Conservation (phyloP, 371 early-diverging fungal genomes). For the Massospora cicadina region DNA sequence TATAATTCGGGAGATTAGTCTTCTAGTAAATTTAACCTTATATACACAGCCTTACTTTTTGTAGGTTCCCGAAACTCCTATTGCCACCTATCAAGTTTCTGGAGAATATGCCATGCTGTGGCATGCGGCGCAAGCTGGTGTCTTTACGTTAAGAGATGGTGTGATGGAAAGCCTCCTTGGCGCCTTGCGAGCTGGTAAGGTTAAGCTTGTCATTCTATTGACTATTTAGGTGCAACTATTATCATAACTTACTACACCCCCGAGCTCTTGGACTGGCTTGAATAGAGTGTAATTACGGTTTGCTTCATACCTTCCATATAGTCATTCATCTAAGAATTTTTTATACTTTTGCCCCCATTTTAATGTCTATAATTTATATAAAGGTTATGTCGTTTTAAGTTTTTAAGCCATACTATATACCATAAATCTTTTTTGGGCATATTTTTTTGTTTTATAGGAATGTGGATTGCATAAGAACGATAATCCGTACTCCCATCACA, state of each 20-base stretch:
- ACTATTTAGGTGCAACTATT: constrained; percentile 44
- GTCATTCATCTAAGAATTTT: too few species aligned
- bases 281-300: constrained; percentile 13
- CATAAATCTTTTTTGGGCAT: too few species aligned
- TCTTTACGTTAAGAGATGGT: constrained; percentile 62
- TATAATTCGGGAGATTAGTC: constrained; percentile 77
- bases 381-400: too few species aligned
- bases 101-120: constrained; percentile 92
- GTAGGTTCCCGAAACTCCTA: constrained; percentile 35
- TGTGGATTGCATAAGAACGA: too few species aligned
- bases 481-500: too few species aligned
- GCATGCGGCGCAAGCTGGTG: constrained; percentile 70
- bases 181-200: constrained; percentile 64
- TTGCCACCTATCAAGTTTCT: constrained; percentile 84
- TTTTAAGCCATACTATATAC: too few species aligned
- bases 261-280: constrained; percentile 74
- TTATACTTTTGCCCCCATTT: too few species aligned
- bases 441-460: too few species aligned
- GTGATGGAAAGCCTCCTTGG: constrained; percentile 75
- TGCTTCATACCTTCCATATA: too few species aligned
- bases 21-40: constrained; percentile 21
- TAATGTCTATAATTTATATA: too few species aligned
- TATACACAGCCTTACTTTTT: neutral
- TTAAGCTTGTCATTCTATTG: neutral
- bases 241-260: constrained; percentile 91